phyloP scores from a whole-genome alignment of 371 early-diverging fungal genomes.

The Rhizomucor pusillus region DNA sequence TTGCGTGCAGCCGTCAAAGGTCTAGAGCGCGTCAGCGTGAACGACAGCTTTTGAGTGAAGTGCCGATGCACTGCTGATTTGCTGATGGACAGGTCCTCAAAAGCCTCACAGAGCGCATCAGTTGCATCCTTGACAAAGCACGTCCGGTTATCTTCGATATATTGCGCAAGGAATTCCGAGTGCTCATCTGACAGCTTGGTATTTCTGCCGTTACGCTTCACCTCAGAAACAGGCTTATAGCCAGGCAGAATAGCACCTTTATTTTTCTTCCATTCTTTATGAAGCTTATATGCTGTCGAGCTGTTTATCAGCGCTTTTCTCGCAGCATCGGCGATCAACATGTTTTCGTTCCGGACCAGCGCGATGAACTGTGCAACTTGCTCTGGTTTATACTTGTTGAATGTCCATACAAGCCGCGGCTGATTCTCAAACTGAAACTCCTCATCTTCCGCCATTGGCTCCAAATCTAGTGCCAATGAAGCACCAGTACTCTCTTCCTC shows the following conservation, averaged over 20 bases:
- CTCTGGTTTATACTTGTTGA: not conserved
- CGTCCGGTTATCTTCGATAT: conserved; percentile 14
- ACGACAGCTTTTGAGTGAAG: conserved; percentile 18
- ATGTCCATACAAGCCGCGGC: conserved; percentile 7
- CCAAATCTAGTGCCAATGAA: no score
- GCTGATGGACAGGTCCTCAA: conserved; percentile 10
- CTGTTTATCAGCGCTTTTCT: not conserved
- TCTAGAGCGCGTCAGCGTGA: conserved; percentile 20
- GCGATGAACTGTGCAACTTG: conserved; percentile 5
- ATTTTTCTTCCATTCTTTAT: conserved; percentile 6
- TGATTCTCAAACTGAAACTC: no score
- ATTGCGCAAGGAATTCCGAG: conserved; percentile 8
- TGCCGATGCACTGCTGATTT: conserved; percentile 18
- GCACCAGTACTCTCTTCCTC: no score
- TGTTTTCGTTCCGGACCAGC: not conserved
- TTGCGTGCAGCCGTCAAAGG: no score
- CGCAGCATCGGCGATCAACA: not conserved
- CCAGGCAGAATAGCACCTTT: conserved; percentile 6
- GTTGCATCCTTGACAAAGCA: conserved; percentile 16
- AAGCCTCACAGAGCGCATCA: conserved; percentile 15
- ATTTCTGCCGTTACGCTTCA: conserved; percentile 6
- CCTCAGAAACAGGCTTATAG: conserved; percentile 1
- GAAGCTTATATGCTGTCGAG: conserved; percentile 5
- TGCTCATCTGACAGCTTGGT: conserved; percentile 8
- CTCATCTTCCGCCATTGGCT: no score